A percentile compares a stretch with the other conserved stretches of the same genome.
phyloP scores from a whole-genome alignment of 2,329 filamentous ascomycete species.

The Diplodia mutila region DNA sequence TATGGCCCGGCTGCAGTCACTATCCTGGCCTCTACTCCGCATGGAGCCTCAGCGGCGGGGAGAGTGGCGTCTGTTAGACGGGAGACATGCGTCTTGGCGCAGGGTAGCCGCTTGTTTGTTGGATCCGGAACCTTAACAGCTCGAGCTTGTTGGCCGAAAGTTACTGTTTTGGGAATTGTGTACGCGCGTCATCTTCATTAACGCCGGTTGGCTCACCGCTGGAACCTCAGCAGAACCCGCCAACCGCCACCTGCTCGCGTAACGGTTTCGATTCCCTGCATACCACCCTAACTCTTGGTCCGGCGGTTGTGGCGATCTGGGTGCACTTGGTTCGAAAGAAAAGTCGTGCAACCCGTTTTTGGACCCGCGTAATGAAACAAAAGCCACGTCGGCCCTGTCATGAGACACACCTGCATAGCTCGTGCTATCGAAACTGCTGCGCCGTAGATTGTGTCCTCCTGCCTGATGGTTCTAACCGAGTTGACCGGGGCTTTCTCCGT shows the following conservation, averaged over 20 bases:
- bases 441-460: not conserved
- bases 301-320: conserved; percentile 3
- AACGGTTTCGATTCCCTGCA: not conserved
- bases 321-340: conserved; percentile 1
- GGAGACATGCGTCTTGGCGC: conserved; percentile 1
- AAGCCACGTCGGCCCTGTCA: conserved; percentile 7
- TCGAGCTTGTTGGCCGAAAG: conserved; percentile 5
- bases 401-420: not conserved
- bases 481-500: not conserved
- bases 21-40: not conserved
- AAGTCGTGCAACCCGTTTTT: not conserved
- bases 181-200: conserved; percentile 11
- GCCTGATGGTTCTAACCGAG: not conserved
- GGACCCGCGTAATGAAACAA: not conserved
- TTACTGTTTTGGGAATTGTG: not conserved
- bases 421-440: not conserved
- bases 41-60: conserved; percentile 1
- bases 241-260: conserved; percentile 4
- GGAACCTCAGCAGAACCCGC: conserved; percentile 4
- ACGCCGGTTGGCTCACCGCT: not conserved
- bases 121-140: conserved; percentile 5
- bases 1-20: not conserved
- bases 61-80: not conserved
- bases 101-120: not conserved
- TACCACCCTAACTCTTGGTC: not conserved